Evolutionary conservation across 805 yeast genomes (phyloP), one percentile per base, ranked within the genome.

Genomic region (Barnettozyma salicaria): DNA sequence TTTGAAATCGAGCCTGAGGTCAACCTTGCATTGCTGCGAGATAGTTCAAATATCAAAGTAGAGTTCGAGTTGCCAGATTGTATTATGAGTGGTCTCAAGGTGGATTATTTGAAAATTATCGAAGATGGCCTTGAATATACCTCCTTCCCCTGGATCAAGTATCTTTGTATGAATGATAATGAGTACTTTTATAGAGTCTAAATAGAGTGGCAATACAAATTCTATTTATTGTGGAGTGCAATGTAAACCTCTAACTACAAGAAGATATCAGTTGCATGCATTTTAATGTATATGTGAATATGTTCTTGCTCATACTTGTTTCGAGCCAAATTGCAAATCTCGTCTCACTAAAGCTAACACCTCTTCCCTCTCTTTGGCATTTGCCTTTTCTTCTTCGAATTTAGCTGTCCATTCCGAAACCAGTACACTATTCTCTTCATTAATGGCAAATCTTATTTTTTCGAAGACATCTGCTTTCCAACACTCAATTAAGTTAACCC

Each of bases 101-200:
- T 83, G 17, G 81, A 74, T 25, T 83, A 77, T 47, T 55, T 83
- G 34, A 76, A 78, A 44, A 80, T 83, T 12, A 73, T 72, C 18
- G 94, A 83, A 49, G 36, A 42, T 6, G 69, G 67, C 35, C 55
- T 81, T 51, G 64, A 71, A 36, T 78, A 78, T 47, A 76, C 83
- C 6, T 72, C 84, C 28, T 82, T 83, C 52, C 89, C 92, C 0
- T 83, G 94, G 94, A 80, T 83, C 1, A 65, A 81, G 37, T 80
- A 82, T 50, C 59, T 69, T 40, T 70, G 72, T 5, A 44, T 57
- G 17, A 50, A 43, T 25, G 72, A 64, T 46, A 67, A 61, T 38
- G 60, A 66, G 27, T 53, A 51, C 39, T 43, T 53, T 18, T 53
- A 50, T 43, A 53, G 58, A 50, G 32, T 40, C 26, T 40, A 25